Conservation (phyloP, 768 basidiomycete species). For the Mycena sanguinolenta region DNA sequence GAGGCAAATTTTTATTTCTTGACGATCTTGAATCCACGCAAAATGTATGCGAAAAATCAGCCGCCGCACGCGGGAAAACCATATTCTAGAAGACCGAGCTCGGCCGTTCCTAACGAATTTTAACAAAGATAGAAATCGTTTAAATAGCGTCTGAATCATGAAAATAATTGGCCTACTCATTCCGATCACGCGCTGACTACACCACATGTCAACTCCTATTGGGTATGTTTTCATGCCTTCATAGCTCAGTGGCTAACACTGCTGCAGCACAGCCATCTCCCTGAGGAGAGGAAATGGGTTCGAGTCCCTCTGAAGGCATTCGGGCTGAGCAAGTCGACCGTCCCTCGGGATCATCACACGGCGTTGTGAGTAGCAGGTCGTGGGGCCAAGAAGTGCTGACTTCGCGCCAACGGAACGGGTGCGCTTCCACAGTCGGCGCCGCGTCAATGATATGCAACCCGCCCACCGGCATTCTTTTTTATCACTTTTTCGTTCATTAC, state of each 20-base stretch:
- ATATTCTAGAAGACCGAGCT: too few species aligned
- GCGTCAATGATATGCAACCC: background rate
- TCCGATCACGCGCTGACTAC: too few species aligned
- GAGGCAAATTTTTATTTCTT: too few species aligned
- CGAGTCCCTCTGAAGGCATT: conserved; percentile 5
- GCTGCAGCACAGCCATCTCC: background rate
- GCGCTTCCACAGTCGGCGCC: background rate
- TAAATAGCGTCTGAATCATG: too few species aligned
- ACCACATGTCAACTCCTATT: too few species aligned
- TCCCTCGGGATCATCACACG: background rate
- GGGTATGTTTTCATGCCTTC: background rate
- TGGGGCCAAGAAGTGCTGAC: background rate
- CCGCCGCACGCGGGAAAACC: too few species aligned
- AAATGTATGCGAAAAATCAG: too few species aligned
- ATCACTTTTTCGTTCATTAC: background rate
- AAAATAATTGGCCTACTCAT: too few species aligned
- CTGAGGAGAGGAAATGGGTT: background rate
- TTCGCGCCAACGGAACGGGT: background rate
- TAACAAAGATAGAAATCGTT: too few species aligned
- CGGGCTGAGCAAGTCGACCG: background rate
- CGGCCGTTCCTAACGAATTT: too few species aligned
- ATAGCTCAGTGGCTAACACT: background rate
- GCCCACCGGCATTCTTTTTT: conserved; percentile 16
- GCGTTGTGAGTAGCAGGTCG: background rate
- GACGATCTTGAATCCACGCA: too few species aligned